Evolutionary conservation across 1,284 basidiomycete genomes (phyloP).

Genomic region (Melampsora larici-populina): DNA sequence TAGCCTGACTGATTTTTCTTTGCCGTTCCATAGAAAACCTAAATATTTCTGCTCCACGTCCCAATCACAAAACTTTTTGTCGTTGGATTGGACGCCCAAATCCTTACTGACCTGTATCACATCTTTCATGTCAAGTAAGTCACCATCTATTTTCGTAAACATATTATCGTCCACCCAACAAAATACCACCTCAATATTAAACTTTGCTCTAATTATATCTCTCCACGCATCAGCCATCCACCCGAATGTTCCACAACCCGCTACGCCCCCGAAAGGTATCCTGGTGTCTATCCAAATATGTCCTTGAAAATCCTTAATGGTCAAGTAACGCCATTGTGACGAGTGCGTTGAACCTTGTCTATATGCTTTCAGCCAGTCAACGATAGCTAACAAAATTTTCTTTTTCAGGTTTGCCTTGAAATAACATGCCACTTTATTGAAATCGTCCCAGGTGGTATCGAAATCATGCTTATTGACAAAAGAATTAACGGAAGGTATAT

Average conservation of each 20-base stretch:
- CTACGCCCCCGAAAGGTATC: background rate
- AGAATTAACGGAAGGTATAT: slow-evolving; percentile 4
- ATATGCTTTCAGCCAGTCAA: slow-evolving; percentile 19
- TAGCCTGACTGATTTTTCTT: no score
- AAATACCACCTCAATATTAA: background rate
- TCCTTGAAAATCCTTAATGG: background rate
- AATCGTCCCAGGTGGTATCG: slow-evolving; percentile 16
- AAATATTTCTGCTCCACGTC: background rate
- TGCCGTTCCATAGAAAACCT: background rate
- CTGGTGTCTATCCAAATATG: background rate
- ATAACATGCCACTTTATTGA: background rate
- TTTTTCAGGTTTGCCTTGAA: background rate
- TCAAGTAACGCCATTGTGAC: background rate
- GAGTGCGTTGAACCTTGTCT: background rate
- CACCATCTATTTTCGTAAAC: background rate
- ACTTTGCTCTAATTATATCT: background rate
- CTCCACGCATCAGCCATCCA: background rate
- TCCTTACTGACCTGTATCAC: background rate
- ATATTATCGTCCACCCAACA: background rate
- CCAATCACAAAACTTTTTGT: background rate
- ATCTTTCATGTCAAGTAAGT: background rate
- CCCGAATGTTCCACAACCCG: background rate
- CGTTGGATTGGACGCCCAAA: background rate
- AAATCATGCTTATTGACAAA: background rate
- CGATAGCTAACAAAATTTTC: background rate